Base-by-base conservation (phyloP, 192 early-diverging fungal genomes). In the Fimicolochytrium jonesii region DNA sequence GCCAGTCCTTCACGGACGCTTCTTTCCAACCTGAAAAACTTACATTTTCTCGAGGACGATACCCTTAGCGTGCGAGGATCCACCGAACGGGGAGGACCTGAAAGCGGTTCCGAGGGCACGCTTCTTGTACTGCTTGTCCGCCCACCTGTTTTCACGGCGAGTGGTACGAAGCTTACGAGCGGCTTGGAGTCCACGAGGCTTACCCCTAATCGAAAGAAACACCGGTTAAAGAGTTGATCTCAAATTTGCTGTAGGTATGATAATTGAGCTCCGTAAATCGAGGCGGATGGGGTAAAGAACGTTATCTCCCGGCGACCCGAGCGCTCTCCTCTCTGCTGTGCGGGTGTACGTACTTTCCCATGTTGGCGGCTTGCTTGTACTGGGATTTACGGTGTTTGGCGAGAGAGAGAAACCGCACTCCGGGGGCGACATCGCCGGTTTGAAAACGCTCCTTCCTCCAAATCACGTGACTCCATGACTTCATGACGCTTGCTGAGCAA, bases 11-110 rank as follows among this genome's bases (percentile, higher is more conserved):
- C 37, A 41, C n/a, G n/a, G n/a, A n/a, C 53, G 32, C 35, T 28
- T 55, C 53, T 28, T 9, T n/a, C 17, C 29, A 18, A 17, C n/a
- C 23, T 26, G 46, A 55, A 29, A 54, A 30, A 77, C 84, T 31
- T 82, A 92, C 90, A 99, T 97, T 89, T 99, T 99, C 86, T 99
- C 97, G 66, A 99, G 87, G 61, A 97, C 94, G 75, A 99, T 99
- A 67, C 97, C 97, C 92, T 99, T 99, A 79, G 97, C 97, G 83
- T 99, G 97, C 57, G 97, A 99, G 55, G 97, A 90, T 61, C 95
- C 97, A 84, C 92, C 94, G 85, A 99, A 99, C 37, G 97, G 97
- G 71, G 92, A 94, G 79, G 86, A 94, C 80, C 90, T 92, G 91
- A 79, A 99, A 57, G 93, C 92, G 70, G 97, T 99, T 75, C 95